These are phyloP conservation scores for Zygnema cylindricum DNA, from an alignment of 139 green algal species.

Conservation along the genomic window DNA sequence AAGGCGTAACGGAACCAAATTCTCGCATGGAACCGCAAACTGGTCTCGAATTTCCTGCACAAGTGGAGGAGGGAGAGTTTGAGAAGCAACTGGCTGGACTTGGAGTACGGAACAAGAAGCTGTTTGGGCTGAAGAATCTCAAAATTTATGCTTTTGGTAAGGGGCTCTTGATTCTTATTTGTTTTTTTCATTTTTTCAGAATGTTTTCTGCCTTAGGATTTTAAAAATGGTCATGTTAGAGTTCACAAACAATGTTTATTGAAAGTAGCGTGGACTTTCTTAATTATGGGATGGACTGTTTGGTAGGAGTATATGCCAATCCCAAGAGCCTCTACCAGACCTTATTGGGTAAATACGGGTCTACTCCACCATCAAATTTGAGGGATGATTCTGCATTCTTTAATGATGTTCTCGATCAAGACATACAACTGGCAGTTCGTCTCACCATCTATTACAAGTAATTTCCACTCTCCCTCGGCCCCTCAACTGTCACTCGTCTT, in stretches of 20 bases:
- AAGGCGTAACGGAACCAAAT: background rate
- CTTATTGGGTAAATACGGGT: background rate
- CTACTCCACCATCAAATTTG: background rate
- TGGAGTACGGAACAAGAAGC: slow-evolving; percentile 34
- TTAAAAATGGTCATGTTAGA: slow-evolving; percentile 2
- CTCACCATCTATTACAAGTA: slow-evolving; percentile 42
- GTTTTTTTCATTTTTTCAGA: background rate
- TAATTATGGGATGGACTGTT: background rate
- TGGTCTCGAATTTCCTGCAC: slow-evolving; percentile 6
- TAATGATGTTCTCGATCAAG: background rate
- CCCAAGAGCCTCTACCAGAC: background rate
- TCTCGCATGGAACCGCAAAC: background rate
- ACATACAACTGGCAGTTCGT: slow-evolving; percentile 21
- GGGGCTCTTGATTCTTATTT: slow-evolving; percentile 2
- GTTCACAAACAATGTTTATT: too few species aligned
- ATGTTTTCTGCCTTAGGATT: background rate
- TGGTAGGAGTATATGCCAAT: slow-evolving; percentile 26
- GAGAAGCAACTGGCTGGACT: slow-evolving; percentile 26
- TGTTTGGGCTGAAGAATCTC: slow-evolving; percentile 51
- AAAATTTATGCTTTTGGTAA: slow-evolving; percentile 55
- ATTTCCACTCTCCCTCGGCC: background rate
- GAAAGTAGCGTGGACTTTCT: too few species aligned
- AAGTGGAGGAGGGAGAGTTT: background rate
- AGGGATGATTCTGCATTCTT: background rate
- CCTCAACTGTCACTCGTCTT: too few species aligned